Evolutionary conservation across 352 stramenopile genomes (phyloP).

Genomic region (Phytophthora pisi): DNA sequence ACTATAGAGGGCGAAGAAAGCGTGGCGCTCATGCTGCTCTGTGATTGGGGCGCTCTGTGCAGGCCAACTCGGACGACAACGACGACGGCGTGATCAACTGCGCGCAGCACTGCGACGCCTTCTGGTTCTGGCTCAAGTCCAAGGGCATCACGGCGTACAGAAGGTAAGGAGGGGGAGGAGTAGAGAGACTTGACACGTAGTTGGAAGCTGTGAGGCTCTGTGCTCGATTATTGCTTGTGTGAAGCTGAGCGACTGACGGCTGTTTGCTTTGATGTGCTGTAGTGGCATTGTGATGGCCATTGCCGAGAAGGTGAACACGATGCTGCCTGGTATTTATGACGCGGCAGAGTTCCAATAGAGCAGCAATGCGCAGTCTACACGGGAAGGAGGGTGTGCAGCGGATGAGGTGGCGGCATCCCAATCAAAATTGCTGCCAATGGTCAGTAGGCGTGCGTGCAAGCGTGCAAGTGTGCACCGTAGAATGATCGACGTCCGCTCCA

Average conservation of each 20-base stretch:
- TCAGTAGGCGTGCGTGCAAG: not conserved
- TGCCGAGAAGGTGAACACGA: slow-evolving; percentile 97
- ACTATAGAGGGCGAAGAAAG: not conserved
- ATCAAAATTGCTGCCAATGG: not conserved
- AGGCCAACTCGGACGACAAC: slow-evolving; percentile 86
- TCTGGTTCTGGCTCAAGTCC: slow-evolving; percentile 96
- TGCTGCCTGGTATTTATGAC: slow-evolving; percentile 97
- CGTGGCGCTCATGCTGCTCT: slow-evolving; percentile 3
- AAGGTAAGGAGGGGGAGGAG: slow-evolving; percentile 43
- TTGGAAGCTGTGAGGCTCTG: not conserved
- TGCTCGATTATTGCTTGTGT: no score
- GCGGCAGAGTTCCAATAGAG: slow-evolving; percentile 92
- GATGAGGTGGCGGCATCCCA: not conserved
- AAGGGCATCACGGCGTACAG: slow-evolving; percentile 96
- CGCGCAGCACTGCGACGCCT: slow-evolving; percentile 95
- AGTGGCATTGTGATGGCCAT: slow-evolving; percentile 97
- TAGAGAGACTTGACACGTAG: not conserved
- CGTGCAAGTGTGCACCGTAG: not conserved
- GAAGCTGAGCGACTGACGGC: slow-evolving; percentile 11
- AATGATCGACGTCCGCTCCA: no score
- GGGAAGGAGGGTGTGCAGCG: not conserved
- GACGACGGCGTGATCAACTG: slow-evolving; percentile 91
- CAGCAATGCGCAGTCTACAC: slow-evolving; percentile 1
- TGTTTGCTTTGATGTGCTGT: slow-evolving; percentile 8
- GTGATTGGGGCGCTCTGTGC: slow-evolving; percentile 27